Evolutionary conservation across 495 filamentous ascomycete species (phyloP).

Genomic region (Aspergillus cavernicola): DNA sequence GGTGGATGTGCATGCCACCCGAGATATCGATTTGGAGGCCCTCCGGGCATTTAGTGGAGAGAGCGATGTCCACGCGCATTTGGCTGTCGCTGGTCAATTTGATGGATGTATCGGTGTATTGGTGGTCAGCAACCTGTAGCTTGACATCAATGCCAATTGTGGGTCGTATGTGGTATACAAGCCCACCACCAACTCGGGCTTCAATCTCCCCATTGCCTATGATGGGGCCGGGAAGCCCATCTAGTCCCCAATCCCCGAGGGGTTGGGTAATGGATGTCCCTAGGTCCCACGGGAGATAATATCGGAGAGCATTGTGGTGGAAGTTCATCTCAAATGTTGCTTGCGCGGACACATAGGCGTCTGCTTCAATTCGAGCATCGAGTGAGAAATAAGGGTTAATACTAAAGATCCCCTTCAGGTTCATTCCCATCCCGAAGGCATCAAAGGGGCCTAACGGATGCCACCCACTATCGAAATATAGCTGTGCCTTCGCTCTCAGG

Average conservation of each 20-base stretch:
- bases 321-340: neutral
- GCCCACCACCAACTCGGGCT: neutral
- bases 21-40: neutral
- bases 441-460: neutral
- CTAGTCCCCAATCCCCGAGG: neutral
- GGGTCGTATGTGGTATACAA: neutral
- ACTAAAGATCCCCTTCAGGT: neutral
- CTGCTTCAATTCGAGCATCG: neutral
- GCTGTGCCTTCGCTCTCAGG: neutral
- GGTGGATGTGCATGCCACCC: too few species aligned
- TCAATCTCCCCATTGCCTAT: neutral
- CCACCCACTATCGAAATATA: neutral
- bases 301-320: neutral
- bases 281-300: neutral
- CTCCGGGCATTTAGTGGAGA: neutral
- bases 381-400: slow-evolving; percentile 2
- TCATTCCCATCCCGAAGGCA: neutral
- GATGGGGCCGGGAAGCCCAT: neutral
- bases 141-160: neutral
- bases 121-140: neutral
- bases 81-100: neutral
- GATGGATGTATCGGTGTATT: neutral
- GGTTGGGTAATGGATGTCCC: neutral
- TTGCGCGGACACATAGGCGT: neutral
- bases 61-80: neutral